Evolutionary conservation across 805 yeast genomes (phyloP).

Genomic region (Helenozyma baotianmanensis): DNA sequence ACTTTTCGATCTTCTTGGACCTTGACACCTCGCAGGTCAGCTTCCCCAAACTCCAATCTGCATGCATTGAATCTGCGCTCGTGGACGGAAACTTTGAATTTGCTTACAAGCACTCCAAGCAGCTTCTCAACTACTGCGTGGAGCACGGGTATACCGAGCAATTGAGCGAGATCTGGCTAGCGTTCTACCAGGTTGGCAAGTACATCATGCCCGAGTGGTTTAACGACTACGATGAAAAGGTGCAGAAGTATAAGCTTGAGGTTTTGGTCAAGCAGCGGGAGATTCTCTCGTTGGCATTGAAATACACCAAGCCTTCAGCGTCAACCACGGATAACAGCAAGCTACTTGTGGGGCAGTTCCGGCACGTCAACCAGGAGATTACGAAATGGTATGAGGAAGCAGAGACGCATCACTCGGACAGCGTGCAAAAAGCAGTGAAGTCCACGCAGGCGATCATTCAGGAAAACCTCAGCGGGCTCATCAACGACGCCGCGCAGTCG

Average conservation of each 20-base stretch:
- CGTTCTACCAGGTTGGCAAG: conserved; percentile 72
- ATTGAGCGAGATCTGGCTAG: conserved; percentile 53
- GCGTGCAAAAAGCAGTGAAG: conserved; percentile 7
- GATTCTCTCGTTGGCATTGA: conserved; percentile 49
- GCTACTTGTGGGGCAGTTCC: conserved; percentile 62
- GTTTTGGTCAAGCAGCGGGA: conserved; percentile 47
- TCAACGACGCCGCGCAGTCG: conserved; percentile 25
- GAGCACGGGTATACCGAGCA: conserved; percentile 8
- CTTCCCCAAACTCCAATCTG: conserved; percentile 33
- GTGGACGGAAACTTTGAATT: conserved; percentile 56
- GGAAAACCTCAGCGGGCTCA: conserved; percentile 20
- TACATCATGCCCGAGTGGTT: conserved; percentile 23
- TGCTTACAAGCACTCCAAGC: conserved; percentile 45
- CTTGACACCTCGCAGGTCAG: conserved; percentile 15
- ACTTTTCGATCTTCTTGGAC: conserved; percentile 38
- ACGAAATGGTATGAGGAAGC: conserved; percentile 16
- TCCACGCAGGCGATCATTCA: conserved; percentile 17
- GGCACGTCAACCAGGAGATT: conserved; percentile 38
- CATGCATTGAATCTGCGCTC: conserved; percentile 66
- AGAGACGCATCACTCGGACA: conserved; percentile 10
- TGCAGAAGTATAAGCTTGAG: conserved; percentile 13
- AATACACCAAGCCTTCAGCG: conserved; percentile 21
- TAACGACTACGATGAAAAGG: conserved; percentile 13
- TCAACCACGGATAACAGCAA: conserved; percentile 54
- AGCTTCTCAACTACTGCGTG: conserved; percentile 28